phyloP scores from a whole-genome alignment of 2,329 filamentous ascomycete genomes.

The Cercospora brassicicola region DNA sequence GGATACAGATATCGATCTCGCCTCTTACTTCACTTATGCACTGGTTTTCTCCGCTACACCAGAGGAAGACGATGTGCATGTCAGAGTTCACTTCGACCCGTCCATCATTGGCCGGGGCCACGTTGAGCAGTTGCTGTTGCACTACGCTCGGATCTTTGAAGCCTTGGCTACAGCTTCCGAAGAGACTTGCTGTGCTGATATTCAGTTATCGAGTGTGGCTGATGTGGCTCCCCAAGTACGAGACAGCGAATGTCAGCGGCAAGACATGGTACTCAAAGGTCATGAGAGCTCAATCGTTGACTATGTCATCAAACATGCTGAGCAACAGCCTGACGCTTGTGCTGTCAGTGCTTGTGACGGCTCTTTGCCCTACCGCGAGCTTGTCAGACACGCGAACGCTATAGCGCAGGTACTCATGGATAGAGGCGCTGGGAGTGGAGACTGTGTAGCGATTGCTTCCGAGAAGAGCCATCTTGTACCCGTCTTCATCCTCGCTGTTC shows the following conservation, averaged over 20 bases:
- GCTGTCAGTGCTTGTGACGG: neutral
- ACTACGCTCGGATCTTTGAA: neutral
- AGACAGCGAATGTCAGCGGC: neutral
- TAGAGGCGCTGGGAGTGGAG: neutral
- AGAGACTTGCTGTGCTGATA: neutral
- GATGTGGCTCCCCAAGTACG: neutral
- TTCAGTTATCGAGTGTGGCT: neutral
- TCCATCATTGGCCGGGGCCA: neutral
- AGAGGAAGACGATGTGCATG: neutral
- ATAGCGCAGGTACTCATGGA: neutral
- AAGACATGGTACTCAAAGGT: neutral
- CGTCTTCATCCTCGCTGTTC: too few relatives aligned
- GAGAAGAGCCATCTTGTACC: too few relatives aligned
- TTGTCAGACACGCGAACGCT: neutral
- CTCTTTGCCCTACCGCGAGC: neutral
- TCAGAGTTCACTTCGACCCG: neutral
- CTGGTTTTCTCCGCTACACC: neutral
- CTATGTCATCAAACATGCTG: neutral
- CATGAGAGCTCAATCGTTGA: neutral
- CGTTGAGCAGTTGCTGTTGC: neutral
- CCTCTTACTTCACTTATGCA: neutral
- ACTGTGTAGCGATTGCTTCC: too few relatives aligned
- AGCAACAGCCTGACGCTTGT: neutral
- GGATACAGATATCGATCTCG: neutral
- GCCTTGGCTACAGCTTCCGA: neutral